A percentile compares a stretch with the other conserved stretches of the same genome.
These are phyloP conservation scores for Pyrenochaeta sp. DNA, from an alignment of 2,329 filamentous ascomycete species.

Conservation along the genomic window DNA sequence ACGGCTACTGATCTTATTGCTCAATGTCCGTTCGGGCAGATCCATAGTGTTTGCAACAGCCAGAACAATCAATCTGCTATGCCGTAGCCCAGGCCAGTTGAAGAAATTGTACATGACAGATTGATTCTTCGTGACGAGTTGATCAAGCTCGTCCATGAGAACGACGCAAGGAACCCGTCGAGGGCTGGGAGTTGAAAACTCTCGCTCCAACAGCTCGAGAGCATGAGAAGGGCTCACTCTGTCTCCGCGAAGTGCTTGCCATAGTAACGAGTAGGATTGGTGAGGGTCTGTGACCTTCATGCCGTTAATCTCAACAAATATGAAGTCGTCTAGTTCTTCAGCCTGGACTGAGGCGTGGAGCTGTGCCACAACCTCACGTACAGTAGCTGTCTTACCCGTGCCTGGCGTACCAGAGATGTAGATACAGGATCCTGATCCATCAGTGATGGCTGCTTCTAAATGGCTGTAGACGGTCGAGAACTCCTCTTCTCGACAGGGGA, in stretches of 20 bases:
- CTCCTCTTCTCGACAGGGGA: slow-evolving; percentile 91
- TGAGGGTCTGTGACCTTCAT: slow-evolving; percentile 99
- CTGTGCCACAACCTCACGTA: slow-evolving; percentile 90
- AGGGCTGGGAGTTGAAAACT: slow-evolving; percentile 91
- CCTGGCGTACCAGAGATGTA: slow-evolving; percentile 99
- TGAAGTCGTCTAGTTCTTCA: slow-evolving; percentile 97
- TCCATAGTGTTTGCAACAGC: slow-evolving; percentile 99
- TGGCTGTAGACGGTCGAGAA: slow-evolving; percentile 93
- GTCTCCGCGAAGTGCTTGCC: slow-evolving; percentile 95
- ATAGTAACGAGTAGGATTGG: slow-evolving; percentile 92
- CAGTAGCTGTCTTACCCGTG: slow-evolving; percentile 96
- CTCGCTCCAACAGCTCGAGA: slow-evolving; percentile 86
- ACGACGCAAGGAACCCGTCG: slow-evolving; percentile 94
- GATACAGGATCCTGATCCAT: slow-evolving; percentile 93
- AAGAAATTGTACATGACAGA: slow-evolving; percentile 99
- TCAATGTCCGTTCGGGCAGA: slow-evolving; percentile 90
- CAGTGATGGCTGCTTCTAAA: slow-evolving; percentile 90
- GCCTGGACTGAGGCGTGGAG: slow-evolving; percentile 86
- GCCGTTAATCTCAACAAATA: slow-evolving; percentile 99
- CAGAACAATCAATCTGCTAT: slow-evolving; percentile 92
- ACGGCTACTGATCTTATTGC: slow-evolving; percentile 97
- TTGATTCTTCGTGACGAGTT: slow-evolving; percentile 96
- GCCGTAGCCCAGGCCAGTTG: slow-evolving; percentile 93
- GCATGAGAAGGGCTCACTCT: slow-evolving; percentile 92
- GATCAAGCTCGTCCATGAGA: slow-evolving; percentile 97